phyloP scores from a whole-genome alignment of 139 green algal species.

The Asterochloris sp. region DNA sequence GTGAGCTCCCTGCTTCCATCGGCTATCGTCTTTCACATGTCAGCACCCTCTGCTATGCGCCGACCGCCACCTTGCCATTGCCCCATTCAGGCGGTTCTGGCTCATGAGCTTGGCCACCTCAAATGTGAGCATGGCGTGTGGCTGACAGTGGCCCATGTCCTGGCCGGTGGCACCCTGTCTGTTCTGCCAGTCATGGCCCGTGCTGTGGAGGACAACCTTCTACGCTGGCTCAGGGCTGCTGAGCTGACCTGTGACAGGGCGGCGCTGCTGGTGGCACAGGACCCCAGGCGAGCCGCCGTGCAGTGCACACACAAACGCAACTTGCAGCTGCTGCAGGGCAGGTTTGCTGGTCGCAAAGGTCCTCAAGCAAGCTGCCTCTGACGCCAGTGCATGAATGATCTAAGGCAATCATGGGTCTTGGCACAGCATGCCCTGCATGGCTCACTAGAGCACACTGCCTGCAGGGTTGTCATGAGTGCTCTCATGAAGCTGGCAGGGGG shows the following conservation, averaged over 20 bases:
- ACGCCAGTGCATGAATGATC: too few species aligned
- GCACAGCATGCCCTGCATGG: too few species aligned
- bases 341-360: background rate
- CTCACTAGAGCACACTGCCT: slow-evolving; percentile 12
- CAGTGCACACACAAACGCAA: too few species aligned
- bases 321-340: background rate
- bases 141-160: slow-evolving; percentile 89
- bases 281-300: slow-evolving; percentile 10
- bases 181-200: slow-evolving; percentile 61
- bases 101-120: slow-evolving; percentile 70
- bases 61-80: background rate
- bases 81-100: slow-evolving; percentile 81
- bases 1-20: background rate
- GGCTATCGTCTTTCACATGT: too few species aligned
- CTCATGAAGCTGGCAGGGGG: slow-evolving; percentile 97
- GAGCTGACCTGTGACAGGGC: slow-evolving; percentile 96
- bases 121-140: slow-evolving; percentile 95
- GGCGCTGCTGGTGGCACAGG: slow-evolving; percentile 86
- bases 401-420: too few species aligned
- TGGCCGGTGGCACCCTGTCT: slow-evolving; percentile 75
- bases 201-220: slow-evolving; percentile 62
- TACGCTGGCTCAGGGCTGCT: slow-evolving; percentile 85
- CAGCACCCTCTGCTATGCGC: too few species aligned
- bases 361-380: background rate
- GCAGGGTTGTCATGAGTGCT: slow-evolving; percentile 65